Evolutionary conservation across 164 flowering plant genomes (phyloP).

Genomic region (Euptelea pleiosperma): DNA sequence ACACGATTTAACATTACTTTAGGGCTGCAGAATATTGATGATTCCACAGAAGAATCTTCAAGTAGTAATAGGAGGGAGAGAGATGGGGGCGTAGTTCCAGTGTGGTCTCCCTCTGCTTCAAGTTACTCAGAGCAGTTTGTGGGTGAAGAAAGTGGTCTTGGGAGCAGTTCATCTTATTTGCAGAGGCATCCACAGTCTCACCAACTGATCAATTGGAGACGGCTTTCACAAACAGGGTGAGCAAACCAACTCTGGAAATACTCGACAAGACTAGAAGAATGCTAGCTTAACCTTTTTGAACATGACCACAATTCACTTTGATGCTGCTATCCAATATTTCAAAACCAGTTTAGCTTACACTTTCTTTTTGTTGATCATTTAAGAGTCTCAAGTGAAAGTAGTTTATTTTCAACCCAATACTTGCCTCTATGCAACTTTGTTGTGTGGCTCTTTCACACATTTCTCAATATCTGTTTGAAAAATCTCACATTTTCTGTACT

Average conservation of each 20-base stretch:
- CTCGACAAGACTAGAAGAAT: too few species aligned
- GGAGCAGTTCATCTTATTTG: slow-evolving; percentile 60
- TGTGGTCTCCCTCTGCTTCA: slow-evolving; percentile 81
- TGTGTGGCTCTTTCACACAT: too few species aligned
- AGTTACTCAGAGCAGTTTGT: slow-evolving; percentile 62
- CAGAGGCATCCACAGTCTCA: slow-evolving; percentile 83
- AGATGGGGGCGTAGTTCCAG: slow-evolving; percentile 90
- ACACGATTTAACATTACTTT: slow-evolving; percentile 27
- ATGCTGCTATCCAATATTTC: too few species aligned
- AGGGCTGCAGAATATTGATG: slow-evolving; percentile 43
- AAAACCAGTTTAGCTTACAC: too few species aligned
- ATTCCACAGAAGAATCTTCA: slow-evolving; percentile 78
- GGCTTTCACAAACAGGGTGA: slow-evolving; percentile 92
- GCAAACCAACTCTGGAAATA: slow-evolving; percentile 18
- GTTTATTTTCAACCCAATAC: too few species aligned
- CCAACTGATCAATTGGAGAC: slow-evolving; percentile 66
- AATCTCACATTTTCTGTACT: too few species aligned
- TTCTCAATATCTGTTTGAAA: too few species aligned
- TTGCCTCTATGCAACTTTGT: too few species aligned
- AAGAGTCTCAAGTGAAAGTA: too few species aligned
- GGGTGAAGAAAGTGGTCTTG: slow-evolving; percentile 66
- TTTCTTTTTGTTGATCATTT: too few species aligned
- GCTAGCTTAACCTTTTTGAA: too few species aligned
- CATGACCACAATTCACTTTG: too few species aligned
- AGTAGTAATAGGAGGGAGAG: slow-evolving; percentile 65